A percentile compares a stretch with the other conserved stretches of the same genome.
Evolutionary conservation across 2,329 filamentous ascomycete genomes (phyloP).

Genomic region (Apiospora sp.): DNA sequence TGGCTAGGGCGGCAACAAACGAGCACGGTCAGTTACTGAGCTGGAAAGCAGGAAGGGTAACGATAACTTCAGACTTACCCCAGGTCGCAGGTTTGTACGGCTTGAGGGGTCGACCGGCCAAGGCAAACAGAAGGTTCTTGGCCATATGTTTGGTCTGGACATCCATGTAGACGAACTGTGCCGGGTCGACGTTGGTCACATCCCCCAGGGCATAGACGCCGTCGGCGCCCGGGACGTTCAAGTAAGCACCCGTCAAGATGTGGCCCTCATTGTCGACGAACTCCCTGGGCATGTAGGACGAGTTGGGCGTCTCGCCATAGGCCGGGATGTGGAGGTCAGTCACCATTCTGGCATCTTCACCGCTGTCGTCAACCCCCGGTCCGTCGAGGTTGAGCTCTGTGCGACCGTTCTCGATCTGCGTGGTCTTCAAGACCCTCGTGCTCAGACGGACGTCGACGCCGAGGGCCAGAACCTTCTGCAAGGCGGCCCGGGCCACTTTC

Average conservation of each 20-base stretch:
- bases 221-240: conserved; percentile 33
- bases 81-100: conserved; percentile 26
- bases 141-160: conserved; percentile 26
- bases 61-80: too few relatives aligned
- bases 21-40: background rate
- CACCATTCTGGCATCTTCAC: conserved; percentile 21
- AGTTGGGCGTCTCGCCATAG: conserved; percentile 40
- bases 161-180: conserved; percentile 24
- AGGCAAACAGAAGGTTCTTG: conserved; percentile 26
- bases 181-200: conserved; percentile 35
- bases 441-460: conserved; percentile 26
- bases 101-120: conserved; percentile 19
- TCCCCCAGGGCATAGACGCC: conserved; percentile 42
- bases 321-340: conserved; percentile 43
- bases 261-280: conserved; percentile 36
- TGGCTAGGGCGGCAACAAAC: background rate
- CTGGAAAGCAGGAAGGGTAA: too few relatives aligned
- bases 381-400: conserved; percentile 32
- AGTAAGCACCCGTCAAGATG: conserved; percentile 36
- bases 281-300: conserved; percentile 36
- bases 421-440: conserved; percentile 25
- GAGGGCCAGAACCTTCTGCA: conserved; percentile 24
- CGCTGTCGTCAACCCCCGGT: conserved; percentile 28
- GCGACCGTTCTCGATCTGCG: conserved; percentile 16
- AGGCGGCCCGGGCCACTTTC: conserved; percentile 26